Conservation (phyloP, 306 rosid genomes). For the Casuarina cunninghamiana region DNA sequence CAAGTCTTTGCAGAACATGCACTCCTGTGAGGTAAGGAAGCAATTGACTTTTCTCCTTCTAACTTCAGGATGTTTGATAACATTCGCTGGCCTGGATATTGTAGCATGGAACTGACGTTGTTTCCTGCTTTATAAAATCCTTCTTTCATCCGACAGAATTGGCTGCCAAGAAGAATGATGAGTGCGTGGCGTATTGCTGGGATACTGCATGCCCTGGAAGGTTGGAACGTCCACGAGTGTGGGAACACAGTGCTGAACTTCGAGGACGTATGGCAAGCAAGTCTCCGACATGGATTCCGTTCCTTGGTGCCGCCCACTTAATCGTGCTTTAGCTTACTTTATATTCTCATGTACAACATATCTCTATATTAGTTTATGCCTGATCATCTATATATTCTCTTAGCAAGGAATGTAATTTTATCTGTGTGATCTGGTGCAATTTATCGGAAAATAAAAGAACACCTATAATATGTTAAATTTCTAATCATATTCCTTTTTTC, state of each 20-base stretch:
- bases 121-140: too few relatives aligned
- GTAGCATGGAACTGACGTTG: too few relatives aligned
- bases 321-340: neutral
- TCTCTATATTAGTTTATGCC: too few relatives aligned
- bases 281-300: conserved; percentile 46
- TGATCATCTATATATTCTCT: too few relatives aligned
- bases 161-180: conserved; percentile 51
- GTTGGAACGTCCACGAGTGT: conserved; percentile 44
- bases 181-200: conserved; percentile 50
- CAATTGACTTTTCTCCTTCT: neutral
- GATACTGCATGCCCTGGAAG: conserved; percentile 38
- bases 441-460: too few relatives aligned
- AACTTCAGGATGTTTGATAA: too few relatives aligned
- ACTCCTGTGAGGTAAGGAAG: conserved; percentile 73
- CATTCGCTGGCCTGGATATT: too few relatives aligned
- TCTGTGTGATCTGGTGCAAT: too few relatives aligned
- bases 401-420: too few relatives aligned
- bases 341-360: too few relatives aligned
- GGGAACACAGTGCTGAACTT: conserved; percentile 23
- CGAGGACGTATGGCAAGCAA: conserved; percentile 41
- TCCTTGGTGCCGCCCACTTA: conserved; percentile 24
- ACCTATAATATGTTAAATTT: too few relatives aligned
- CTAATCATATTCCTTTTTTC: too few relatives aligned
- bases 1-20: conserved; percentile 47
- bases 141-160: neutral